Base-by-base conservation (phyloP, 148 eudicot genomes). In the Heliamphora exappendiculata region DNA sequence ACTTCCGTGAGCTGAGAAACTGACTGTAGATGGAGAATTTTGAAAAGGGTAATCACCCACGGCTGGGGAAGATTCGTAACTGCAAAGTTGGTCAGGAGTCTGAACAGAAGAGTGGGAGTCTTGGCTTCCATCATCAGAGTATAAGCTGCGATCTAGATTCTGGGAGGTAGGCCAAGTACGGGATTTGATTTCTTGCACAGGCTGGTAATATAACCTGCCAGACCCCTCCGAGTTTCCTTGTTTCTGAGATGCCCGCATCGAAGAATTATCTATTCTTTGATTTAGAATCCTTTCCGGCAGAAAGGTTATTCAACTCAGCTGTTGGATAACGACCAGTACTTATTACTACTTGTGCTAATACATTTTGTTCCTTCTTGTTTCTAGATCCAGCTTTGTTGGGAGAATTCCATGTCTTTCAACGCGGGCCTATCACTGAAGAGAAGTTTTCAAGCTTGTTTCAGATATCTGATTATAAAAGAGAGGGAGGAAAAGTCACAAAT, bases 171-270 rank as follows among this genome's bases (percentile, higher is more conserved):
- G 26, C 54, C 67, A 66, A 34, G 37, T 8, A 73, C 29, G 31
- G 33, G 73, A 65, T 28, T 73, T 67, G 28, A 55, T 28, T 39
- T 53, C 73, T 20, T 39, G 57, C 65, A 13, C n/a, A 29, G 53
- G 67, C 55, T 73, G 77, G 62, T 79, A 31, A 41, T 73, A 41
- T 29, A 74, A 39, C 57, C 76, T 67, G 19, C 14, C 7, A 34
- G 72, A 64, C 67, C 62, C 58, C 42, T 73, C 51, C 29, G n/a
- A 67, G 54, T 66, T 65, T 54, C 76, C 76, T 36, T 31, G 47
- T 73, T 73, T 57, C 77, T 53, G 44, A 65, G 73, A 79, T 41
- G 77, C n/a, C 81, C 54, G 65, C 77, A 79, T 66, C 7, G 67
- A 22, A 66, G 42, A 54, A 26, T n/a, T 50, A 28, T 47, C 47